Evolutionary conservation across 2,329 filamentous ascomycete species (phyloP), one percentile per base, ranked within the genome.

Genomic region (Talaromyces atroroseus): DNA sequence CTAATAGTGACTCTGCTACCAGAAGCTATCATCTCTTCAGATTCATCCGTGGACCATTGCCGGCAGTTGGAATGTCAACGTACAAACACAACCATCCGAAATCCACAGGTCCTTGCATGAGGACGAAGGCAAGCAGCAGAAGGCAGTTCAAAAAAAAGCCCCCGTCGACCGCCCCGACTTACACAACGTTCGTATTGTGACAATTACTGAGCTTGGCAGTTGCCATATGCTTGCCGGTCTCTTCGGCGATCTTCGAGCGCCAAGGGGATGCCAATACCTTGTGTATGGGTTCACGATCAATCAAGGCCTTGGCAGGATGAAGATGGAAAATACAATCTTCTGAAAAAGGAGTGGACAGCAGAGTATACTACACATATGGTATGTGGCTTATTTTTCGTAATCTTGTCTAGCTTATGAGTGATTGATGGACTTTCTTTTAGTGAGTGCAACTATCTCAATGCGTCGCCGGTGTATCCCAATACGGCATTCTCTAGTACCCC

Each of bases 221-320:
- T 47, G 14, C 42, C 4, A 36, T 47, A 23, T 12, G 20, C 20
- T 38, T 24, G 29, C 38, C 42, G 45, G 51, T 44, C 26, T 26
- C 14, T 26, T 53, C 51, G 51, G 29, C 20, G 51, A 53, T 53
- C 51, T 47, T 53, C 51, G 51, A 23, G 23, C 32, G 51, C 51
- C 51, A 53, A 53, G 51, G 34, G 21, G 29, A 38, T n/a, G 42
- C 42, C 51, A 32, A 46, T 20, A 38, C 36, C 26, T 53, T 53
- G n/a, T 46, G 40, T 44, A 10, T 44, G 10, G n/a, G 18, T 18
- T 44, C 40, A 23, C 18, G 11, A 42, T 12, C 10, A 18, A 44
- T 12, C 18, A n/a, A 21, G 18, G 40, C 18, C 40, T 42, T 42
- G 40, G 40, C 20, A n/a, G 20, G 38, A 40, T 40, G 36, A 40